Evolutionary conservation across 176 grass and related monocot genomes (phyloP), one percentile per base, ranked within the genome.

Genomic region (bread wheat (Triticum aestivum)): DNA sequence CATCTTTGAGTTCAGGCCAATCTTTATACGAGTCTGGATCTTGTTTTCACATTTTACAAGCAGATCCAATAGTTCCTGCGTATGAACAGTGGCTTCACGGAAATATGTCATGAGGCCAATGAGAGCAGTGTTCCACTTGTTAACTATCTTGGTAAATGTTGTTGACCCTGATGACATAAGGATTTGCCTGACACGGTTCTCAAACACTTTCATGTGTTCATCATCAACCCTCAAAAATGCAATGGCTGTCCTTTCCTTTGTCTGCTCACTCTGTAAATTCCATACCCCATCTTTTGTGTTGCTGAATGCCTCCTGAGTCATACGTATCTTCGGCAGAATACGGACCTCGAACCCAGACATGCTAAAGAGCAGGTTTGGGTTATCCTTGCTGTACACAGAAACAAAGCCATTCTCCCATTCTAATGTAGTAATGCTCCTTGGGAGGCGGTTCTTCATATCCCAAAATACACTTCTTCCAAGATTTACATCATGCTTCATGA

Each of bases 401-500:
- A 90, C 91, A 75, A 98, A 98, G 73, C 93, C 90, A 65, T 98
- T 98, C 89, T 98, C 95, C 95, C 95, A 98, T 73, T 98, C 95
- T 85, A 98, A 88, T 61, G 95, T 98, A 47, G 95, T 98, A 65
- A 98, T 95, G 86, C 95, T 98, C 83, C 95, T 88, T n/a, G 95
- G 95, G 82, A 98, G 93, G 8, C 95, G 93, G 65, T 98, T 98
- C 81, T 95, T 98, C 95, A 98, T 98, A 85, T 98, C 95, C 95
- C 95, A 98, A 86, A 98, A 98, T 59, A 98, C 95, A 86, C 95
- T 95, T 92, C 95, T 88, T 85, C 95, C 95, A 87, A 98, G 95
- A 80, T 98, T 98, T 61, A 98, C 95, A 92, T 98, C 95, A 93
- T 98, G 95, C 73, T 98, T 98, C 95, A 98, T 98, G 38, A 98